Evolutionary conservation across 1,139 yeast genomes (phyloP), one percentile per base, ranked within the genome.

Genomic region (Geotrichum cucujoidarum): DNA sequence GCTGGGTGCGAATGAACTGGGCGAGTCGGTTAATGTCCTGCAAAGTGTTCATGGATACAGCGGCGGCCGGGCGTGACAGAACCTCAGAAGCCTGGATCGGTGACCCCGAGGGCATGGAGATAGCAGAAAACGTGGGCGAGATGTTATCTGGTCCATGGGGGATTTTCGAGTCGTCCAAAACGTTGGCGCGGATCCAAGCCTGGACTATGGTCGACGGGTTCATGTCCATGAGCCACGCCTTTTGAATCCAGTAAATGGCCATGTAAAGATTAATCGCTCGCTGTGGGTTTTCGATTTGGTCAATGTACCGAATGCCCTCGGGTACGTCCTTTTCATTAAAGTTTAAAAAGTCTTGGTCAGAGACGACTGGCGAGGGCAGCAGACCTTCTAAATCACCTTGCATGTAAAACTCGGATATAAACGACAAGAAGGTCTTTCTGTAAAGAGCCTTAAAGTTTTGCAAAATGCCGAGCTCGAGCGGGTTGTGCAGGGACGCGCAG

Each of bases 381-480:
- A 40, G 31, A 2, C n/a, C 29, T 16, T 32, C 41, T 13, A 45
- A 14, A 34, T 45, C 45, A 7, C 40, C 41, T 21, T 40, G 44
- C 22, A 20, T 38, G 22, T 45, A 45, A 29, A 40, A 45, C n/a
- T 33, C 49, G 14, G 45, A 34, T 10, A 45, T 45, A 25, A 45
- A 45, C 3, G 45, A 32, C 11, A 46, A 21, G 22, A 49, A 25
- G 3, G 18, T 16, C 32, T 43, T 35, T 7, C 52, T 35, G 16
- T 49, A 49, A 5, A 37, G 27, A 4, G 52, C 52, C 32, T 49
- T 49, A 41, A 49, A 49, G 20, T 46, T 45, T 16, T 49, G 47
- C n/a, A 49, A 17, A 13, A 44, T 38, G 4, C 52, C 52, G 4
- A 45, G 43, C 11, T 49, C 49, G 33, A 44, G 33, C 1, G 52